phyloP scores from a whole-genome alignment of 192 early-diverging fungal species.

The Coemansia sp. region DNA sequence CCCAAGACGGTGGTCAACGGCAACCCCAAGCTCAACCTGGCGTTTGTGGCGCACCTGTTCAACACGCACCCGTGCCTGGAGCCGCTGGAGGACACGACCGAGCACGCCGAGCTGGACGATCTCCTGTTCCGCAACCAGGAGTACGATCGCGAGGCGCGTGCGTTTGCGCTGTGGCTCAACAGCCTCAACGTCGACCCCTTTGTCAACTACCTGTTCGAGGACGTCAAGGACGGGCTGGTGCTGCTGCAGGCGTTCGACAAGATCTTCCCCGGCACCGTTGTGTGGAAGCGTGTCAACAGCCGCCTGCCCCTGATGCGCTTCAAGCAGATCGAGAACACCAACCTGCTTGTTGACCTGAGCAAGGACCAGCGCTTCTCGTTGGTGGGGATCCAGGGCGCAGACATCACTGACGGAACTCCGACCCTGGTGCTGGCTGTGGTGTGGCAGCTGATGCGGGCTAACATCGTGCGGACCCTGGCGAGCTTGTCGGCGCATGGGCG shows the following conservation, averaged over 20 bases:
- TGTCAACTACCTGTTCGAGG: constrained; percentile 98
- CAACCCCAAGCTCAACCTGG: constrained; percentile 97
- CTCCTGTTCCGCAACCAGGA: constrained; percentile 50
- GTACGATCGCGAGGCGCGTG: constrained; percentile 66
- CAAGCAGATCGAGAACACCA: constrained; percentile 98
- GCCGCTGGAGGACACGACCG: constrained; percentile 79
- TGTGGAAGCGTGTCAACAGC: constrained; percentile 92
- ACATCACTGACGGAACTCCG: constrained; percentile 89
- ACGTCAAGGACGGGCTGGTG: constrained; percentile 89
- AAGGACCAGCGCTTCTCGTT: constrained; percentile 86
- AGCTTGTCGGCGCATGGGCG: constrained; percentile 78
- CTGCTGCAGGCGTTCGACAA: constrained; percentile 95
- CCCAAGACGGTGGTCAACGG: constrained; percentile 93
- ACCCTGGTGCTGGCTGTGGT: constrained; percentile 89
- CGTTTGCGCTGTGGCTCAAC: constrained; percentile 98
- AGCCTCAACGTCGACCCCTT: constrained; percentile 95
- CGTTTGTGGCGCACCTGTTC: constrained; percentile 98
- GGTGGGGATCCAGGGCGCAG: constrained; percentile 93
- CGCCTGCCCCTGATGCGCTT: constrained; percentile 76
- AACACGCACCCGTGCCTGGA: constrained; percentile 96
- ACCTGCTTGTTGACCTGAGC: constrained; percentile 87
- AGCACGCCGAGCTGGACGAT: constrained; percentile 89
- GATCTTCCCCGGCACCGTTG: constrained; percentile 85
- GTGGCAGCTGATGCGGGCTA: constrained; percentile 99
- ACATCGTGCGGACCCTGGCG: constrained; percentile 92